Percentiles rank a stretch among this genome's conserved stretches.
Evolutionary conservation across 2,329 filamentous ascomycete genomes (phyloP).

Genomic region (Neobulgaria alba): DNA sequence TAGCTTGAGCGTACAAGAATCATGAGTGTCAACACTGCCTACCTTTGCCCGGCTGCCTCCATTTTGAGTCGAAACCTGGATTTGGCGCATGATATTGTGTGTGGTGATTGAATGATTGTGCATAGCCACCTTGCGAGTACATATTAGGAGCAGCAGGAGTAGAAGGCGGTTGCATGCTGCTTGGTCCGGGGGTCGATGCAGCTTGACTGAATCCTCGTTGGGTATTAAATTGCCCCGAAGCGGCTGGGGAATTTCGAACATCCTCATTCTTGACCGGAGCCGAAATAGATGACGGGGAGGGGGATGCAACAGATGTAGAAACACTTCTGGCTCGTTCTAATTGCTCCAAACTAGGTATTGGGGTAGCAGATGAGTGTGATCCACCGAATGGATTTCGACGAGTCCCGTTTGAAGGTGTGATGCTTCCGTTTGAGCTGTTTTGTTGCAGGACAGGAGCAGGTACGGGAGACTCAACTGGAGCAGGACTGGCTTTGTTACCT

Average conservation of each 20-base stretch:
- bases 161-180: slow-evolving; percentile 26
- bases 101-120: slow-evolving; percentile 26
- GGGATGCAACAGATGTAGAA: slow-evolving; percentile 26
- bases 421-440: slow-evolving; percentile 32
- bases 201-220: slow-evolving; percentile 34
- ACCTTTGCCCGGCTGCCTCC: slow-evolving; percentile 39
- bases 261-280: slow-evolving; percentile 33
- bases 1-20: slow-evolving; percentile 19
- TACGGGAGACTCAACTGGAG: slow-evolving; percentile 42
- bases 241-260: slow-evolving; percentile 25
- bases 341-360: slow-evolving; percentile 22
- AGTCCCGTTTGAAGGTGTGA: slow-evolving; percentile 17
- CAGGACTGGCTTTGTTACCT: slow-evolving; percentile 38
- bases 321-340: slow-evolving; percentile 26
- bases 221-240: slow-evolving; percentile 17
- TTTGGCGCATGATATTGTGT: slow-evolving; percentile 25
- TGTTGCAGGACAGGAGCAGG: slow-evolving; percentile 41
- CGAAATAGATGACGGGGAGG: slow-evolving; percentile 22
- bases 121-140: slow-evolving; percentile 20
- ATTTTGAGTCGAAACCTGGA: slow-evolving; percentile 34
- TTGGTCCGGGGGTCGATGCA: slow-evolving; percentile 20
- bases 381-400: slow-evolving; percentile 27
- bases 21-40: too few relatives aligned
- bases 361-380: slow-evolving; percentile 15
- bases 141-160: slow-evolving; percentile 20